Evolutionary conservation across 2,329 filamentous ascomycete species (phyloP).

Genomic region (Byssochlamys sp.): DNA sequence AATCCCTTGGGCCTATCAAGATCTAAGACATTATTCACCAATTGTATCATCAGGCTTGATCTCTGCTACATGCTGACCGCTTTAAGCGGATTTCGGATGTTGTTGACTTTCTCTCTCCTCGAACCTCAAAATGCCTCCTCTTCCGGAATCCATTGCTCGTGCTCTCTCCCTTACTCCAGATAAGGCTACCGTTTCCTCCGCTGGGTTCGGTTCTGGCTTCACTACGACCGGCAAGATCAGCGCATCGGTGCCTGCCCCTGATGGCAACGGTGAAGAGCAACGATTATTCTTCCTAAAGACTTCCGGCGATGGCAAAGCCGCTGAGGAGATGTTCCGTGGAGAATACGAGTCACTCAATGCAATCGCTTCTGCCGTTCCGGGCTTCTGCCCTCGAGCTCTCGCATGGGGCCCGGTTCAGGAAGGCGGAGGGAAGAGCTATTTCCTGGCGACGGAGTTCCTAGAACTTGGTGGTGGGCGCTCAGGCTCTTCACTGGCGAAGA

Average conservation of each 20-base stretch:
- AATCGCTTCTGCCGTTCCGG: slow-evolving; percentile 61
- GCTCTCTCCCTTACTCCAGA: slow-evolving; percentile 28
- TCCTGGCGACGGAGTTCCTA: slow-evolving; percentile 69
- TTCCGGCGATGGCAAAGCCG: slow-evolving; percentile 20
- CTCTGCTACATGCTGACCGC: neutral
- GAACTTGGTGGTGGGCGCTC: slow-evolving; percentile 47
- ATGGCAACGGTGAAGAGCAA: slow-evolving; percentile 15
- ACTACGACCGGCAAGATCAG: slow-evolving; percentile 34
- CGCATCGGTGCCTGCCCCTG: slow-evolving; percentile 16
- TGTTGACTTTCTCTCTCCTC: neutral
- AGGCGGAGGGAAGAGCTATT: slow-evolving; percentile 36
- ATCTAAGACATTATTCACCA: neutral
- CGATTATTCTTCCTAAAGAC: slow-evolving; percentile 34
- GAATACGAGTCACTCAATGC: slow-evolving; percentile 78
- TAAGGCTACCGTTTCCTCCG: slow-evolving; percentile 26
- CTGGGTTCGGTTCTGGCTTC: slow-evolving; percentile 35
- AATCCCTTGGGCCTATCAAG: neutral
- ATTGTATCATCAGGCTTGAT: neutral
- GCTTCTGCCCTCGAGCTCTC: slow-evolving; percentile 65
- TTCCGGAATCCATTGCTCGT: slow-evolving; percentile 25
- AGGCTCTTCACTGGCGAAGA: slow-evolving; percentile 55
- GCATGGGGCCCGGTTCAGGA: slow-evolving; percentile 56
- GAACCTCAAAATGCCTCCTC: slow-evolving; percentile 16
- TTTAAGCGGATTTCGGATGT: neutral
- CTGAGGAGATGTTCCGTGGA: slow-evolving; percentile 44